Percentiles rank a stretch among this genome's conserved stretches.
Evolutionary conservation across 2,329 filamentous ascomycete species (phyloP).

Genomic region (Hypoxylon sp.): DNA sequence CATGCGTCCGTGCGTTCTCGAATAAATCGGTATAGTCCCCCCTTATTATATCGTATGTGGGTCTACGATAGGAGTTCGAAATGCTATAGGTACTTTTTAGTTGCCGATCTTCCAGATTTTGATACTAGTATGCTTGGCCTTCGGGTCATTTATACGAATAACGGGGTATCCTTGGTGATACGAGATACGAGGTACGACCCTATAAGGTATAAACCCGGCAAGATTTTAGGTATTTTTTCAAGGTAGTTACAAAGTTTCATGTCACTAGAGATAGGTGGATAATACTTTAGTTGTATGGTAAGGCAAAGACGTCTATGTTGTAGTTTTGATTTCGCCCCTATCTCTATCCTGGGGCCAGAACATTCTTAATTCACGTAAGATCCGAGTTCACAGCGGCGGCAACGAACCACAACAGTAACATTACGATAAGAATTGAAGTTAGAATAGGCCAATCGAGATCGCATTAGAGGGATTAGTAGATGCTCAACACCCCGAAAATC

Average conservation of each 20-base stretch:
- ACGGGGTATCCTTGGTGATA: neutral
- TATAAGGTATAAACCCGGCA: too few species aligned
- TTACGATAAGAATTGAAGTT: neutral
- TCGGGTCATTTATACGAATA: neutral
- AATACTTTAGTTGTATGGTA: neutral
- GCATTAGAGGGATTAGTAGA: neutral
- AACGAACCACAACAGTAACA: neutral
- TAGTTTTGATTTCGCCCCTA: neutral
- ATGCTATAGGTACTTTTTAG: neutral
- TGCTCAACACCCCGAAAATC: neutral
- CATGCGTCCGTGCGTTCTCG: neutral
- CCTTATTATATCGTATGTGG: neutral
- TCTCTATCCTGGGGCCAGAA: neutral
- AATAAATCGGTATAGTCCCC: neutral
- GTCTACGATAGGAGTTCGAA: neutral
- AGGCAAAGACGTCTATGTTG: neutral
- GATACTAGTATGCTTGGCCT: neutral
- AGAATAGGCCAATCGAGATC: neutral
- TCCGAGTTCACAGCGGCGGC: neutral
- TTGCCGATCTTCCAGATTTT: neutral
- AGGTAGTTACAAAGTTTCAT: neutral
- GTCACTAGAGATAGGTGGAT: neutral
- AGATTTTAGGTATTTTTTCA: neutral
- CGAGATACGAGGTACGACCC: neutral
- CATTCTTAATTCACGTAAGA: neutral